Evolutionary conservation across 2,329 filamentous ascomycete species (phyloP), one percentile per base, ranked within the genome.

Genomic region (Gaeumannomyces sp.): DNA sequence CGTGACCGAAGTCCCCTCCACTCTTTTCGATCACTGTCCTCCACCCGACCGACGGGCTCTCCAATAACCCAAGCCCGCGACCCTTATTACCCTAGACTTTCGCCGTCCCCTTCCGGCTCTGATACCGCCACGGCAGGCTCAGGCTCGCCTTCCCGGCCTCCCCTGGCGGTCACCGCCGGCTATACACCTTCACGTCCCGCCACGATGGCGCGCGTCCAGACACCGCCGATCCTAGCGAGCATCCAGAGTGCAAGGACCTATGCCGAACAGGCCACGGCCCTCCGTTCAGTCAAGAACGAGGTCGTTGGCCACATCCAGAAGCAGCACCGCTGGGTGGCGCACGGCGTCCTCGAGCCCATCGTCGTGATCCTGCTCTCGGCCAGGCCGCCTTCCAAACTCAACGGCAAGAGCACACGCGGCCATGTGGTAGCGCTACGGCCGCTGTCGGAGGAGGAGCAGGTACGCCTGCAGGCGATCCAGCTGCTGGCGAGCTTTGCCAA

Each of bases 231-330:
- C 69, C 77, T 88, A 62, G 76, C 81, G 65, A 83, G 86, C 73
- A 79, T 90, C 65, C 81, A 81, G 68, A 82, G 78, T 70, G 82
- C 87, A 13, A 80, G 78, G 68, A 80, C 77, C 50, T 74, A 78
- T 60, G 69, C 76, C 28, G 84, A 88, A 68, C 84, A 85, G 70
- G 78, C 85, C 57, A 78, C 81, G 31, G 85, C 88, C 62, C 81
- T 97, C 59, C 86, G 88, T 69, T 81, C 82, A 58, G 79, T 99
- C 35, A 98, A 97, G 80, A 95, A 97, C 76, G 90, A 95, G 68
- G 84, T 96, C 61, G 87, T 97, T 66, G 95, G 95, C 29, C 92
- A 98, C 76, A 84, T 90, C 45, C 88, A 94, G 75, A 89, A 89
- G 75, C 99, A 99, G 77, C 89, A 94, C 76, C 77, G 86, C 65